phyloP scores from a whole-genome alignment of 225 moss, liverwort and hornwort species.

The Polytrichum commune region DNA sequence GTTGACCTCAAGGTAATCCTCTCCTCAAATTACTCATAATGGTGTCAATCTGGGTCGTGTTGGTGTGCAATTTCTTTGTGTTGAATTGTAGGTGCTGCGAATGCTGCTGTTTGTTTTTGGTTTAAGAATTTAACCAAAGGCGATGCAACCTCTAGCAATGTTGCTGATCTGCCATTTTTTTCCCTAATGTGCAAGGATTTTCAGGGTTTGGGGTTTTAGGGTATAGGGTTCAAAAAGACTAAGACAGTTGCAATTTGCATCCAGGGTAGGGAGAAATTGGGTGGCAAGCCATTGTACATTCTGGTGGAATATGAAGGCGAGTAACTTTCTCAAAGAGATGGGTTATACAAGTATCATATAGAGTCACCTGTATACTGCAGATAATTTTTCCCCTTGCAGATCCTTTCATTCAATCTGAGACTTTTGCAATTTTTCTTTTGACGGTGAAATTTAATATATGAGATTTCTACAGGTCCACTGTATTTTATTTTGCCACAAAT shows the following conservation, averaged over 20 bases:
- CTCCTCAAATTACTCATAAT: background rate
- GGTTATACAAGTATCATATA: background rate
- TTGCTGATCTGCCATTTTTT: background rate
- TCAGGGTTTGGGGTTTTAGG: background rate
- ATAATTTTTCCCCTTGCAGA: too few relatives aligned
- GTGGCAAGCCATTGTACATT: slow-evolving; percentile 65
- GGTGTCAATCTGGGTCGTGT: background rate
- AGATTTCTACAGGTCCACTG: too few relatives aligned
- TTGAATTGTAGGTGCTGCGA: background rate
- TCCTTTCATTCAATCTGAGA: too few relatives aligned
- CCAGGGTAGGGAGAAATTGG: slow-evolving; percentile 86
- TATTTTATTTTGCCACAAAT: too few relatives aligned
- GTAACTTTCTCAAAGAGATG: slow-evolving; percentile 17
- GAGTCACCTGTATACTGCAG: too few relatives aligned
- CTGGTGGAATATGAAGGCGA: slow-evolving; percentile 86
- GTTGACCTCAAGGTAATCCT: slow-evolving; percentile 66
- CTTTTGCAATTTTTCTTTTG: too few relatives aligned
- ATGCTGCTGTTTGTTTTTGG: background rate
- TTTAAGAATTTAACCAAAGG: background rate
- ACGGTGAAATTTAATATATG: too few relatives aligned
- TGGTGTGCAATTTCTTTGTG: background rate
- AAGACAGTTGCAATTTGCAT: background rate
- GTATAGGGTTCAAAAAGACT: background rate
- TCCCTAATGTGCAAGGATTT: background rate
- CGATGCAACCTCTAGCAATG: background rate